phyloP scores from a whole-genome alignment of 2,329 filamentous ascomycete genomes.

The Aspergillus ibericus region DNA sequence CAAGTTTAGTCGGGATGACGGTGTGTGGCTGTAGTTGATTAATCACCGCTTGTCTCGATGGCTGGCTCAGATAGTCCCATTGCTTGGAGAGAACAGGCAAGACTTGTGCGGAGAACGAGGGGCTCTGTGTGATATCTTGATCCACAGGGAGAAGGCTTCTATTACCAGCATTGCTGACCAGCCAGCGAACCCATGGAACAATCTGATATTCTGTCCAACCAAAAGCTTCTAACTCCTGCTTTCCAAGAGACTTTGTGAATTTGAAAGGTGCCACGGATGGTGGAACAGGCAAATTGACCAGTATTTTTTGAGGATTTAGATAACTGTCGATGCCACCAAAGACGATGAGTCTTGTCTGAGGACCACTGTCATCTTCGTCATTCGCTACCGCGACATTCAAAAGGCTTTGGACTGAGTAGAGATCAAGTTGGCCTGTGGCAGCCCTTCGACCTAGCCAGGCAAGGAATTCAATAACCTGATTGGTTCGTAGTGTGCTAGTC shows the following conservation, averaged over 20 bases:
- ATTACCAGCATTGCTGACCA: conserved; percentile 66
- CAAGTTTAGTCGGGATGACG: conserved; percentile 84
- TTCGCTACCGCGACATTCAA: conserved; percentile 68
- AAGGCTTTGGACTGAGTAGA: conserved; percentile 64
- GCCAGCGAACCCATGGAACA: conserved; percentile 78
- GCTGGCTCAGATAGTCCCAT: conserved; percentile 75
- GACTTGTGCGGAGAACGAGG: conserved; percentile 74
- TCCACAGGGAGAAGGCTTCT: conserved; percentile 58
- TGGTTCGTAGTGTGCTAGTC: conserved; percentile 73
- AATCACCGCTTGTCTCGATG: conserved; percentile 65
- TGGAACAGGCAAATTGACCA: conserved; percentile 77
- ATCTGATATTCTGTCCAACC: conserved; percentile 86
- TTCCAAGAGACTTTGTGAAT: conserved; percentile 71
- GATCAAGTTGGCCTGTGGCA: conserved; percentile 69
- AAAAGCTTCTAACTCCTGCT: conserved; percentile 71
- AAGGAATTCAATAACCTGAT: conserved; percentile 79
- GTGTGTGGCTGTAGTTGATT: conserved; percentile 66
- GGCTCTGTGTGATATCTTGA: conserved; percentile 68
- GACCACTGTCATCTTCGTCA: conserved; percentile 57
- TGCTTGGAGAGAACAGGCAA: conserved; percentile 80
- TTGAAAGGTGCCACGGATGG: conserved; percentile 78
- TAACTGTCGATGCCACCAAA: conserved; percentile 74
- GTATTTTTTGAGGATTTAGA: conserved; percentile 74
- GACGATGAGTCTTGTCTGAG: conserved; percentile 70
- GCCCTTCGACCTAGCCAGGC: conserved; percentile 78